phyloP scores from a whole-genome alignment of 352 stramenopile species.

The Nothophytophthora sp. region DNA sequence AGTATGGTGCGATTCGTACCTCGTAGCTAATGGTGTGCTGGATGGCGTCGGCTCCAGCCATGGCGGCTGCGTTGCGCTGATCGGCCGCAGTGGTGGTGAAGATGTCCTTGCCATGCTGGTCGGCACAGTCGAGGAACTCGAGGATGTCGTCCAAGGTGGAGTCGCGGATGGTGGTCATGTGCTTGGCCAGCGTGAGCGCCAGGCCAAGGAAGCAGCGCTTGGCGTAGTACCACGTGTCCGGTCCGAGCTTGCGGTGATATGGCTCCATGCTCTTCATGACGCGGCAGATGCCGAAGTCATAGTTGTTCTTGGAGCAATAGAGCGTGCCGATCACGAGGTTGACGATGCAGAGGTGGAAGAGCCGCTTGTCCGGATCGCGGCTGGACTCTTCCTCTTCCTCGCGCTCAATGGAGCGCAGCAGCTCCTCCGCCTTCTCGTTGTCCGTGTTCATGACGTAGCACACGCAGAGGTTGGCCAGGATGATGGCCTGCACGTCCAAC shows the following conservation, averaged over 20 bases:
- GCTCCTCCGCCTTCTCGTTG: constrained; percentile 96
- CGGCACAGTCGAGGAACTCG: constrained; percentile 91
- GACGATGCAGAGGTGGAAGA: constrained; percentile 97
- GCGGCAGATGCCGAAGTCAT: constrained; percentile 95
- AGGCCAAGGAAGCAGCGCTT: constrained; percentile 96
- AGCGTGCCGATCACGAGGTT: constrained; percentile 98
- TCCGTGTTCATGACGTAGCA: constrained; percentile 98
- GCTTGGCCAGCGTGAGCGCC: constrained; percentile 93
- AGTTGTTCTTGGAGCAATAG: constrained; percentile 98
- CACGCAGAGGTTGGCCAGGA: constrained; percentile 97
- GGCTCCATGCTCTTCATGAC: constrained; percentile 96
- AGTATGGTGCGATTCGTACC: constrained; percentile 23
- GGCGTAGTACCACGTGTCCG: constrained; percentile 96
- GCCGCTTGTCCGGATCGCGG: constrained; percentile 88
- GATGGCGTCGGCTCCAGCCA: constrained; percentile 33
- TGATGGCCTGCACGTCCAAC: constrained; percentile 95
- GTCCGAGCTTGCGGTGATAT: constrained; percentile 95
- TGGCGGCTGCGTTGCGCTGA: constrained; percentile 16
- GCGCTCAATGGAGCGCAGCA: constrained; percentile 95
- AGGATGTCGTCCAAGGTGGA: constrained; percentile 94
- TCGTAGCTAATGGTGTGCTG: constrained; percentile 93
- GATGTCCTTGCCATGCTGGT: constrained; percentile 93
- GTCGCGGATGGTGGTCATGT: constrained; percentile 96
- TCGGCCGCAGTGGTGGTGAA: constrained; percentile 76
- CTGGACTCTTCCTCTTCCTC: constrained; percentile 92